Evolutionary conservation across 768 basidiomycete species (phyloP), one percentile per base, ranked within the genome.

Genomic region (Trametes coccinea): DNA sequence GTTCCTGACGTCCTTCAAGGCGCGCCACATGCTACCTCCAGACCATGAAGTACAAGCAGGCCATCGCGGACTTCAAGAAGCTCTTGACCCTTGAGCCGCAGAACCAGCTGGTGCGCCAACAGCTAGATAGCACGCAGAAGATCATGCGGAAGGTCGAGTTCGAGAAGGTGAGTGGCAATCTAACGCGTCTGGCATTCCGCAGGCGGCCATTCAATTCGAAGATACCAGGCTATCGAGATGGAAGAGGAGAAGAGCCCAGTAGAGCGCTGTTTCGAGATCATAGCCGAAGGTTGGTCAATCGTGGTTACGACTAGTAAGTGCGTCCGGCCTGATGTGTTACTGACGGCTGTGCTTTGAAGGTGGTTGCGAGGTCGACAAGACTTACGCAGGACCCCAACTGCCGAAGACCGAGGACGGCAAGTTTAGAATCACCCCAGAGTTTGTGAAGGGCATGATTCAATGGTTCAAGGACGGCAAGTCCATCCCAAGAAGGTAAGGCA

Each of bases 401-500:
- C 70, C 77, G n/a, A 69, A 75, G 13, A 73, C 78, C 44, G 80
- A 84, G 55, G 82, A 85, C 64, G 88, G 85, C 52, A 86, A 87
- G 76, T 93, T 84, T 74, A 77, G 73, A 51, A 90, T 95, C 64
- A 91, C 87, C 29, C 73, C 82, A 40, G 82, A 88, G 55, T 99
- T 98, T 73, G 79, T 99, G 63, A 81, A 82, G 64, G 81, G 77
- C 41, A 95, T 98, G 94, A 86, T 97, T 51, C 79, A 87, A 64
- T 92, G 87, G 87, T 98, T 97, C 77, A 95, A 95, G 78, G 83
- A 87, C 46, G 95, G 94, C n/a, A 97, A 97, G 73, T 81, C 88
- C n/a, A 76, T 98, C 49, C 86, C 93, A 4, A 87, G 88, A 74
- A 81, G 96, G 75, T 89, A 91, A 45, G 50, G n/a, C 49, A 48